These are phyloP conservation scores for Lecanosticta acicola DNA, from an alignment of 2,329 filamentous ascomycete genomes.

Conservation along the genomic window DNA sequence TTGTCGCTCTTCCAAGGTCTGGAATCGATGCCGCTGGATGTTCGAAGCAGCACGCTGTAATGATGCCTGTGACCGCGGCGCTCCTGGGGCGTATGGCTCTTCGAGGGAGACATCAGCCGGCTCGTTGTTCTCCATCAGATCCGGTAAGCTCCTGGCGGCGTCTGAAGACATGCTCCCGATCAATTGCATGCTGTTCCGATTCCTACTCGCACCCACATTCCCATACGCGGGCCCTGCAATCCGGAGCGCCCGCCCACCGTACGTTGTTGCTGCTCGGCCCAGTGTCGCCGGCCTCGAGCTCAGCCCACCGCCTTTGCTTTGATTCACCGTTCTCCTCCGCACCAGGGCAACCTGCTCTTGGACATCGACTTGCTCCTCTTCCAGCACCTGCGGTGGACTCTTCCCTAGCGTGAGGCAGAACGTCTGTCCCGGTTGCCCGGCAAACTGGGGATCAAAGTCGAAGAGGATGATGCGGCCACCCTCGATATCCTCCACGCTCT, in stretches of 20 bases:
- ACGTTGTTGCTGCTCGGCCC: slow-evolving; percentile 32
- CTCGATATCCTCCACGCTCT: slow-evolving; percentile 32
- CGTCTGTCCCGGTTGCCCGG: slow-evolving; percentile 35
- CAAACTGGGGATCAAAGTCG: slow-evolving; percentile 22
- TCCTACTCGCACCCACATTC: slow-evolving; percentile 6
- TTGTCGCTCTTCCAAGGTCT: slow-evolving; percentile 50
- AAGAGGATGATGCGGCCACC: slow-evolving; percentile 35
- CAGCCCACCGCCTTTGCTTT: slow-evolving; percentile 28
- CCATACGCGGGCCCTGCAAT: slow-evolving; percentile 16
- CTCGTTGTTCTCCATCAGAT: slow-evolving; percentile 30
- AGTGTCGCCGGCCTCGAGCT: slow-evolving; percentile 30
- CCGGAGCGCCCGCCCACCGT: slow-evolving; percentile 14
- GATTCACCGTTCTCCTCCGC: slow-evolving; percentile 33
- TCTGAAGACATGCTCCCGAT: slow-evolving; percentile 26
- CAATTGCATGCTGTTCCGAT: slow-evolving; percentile 23
- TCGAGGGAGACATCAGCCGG: slow-evolving; percentile 26
- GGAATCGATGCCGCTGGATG: slow-evolving; percentile 64
- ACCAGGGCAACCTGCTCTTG: slow-evolving; percentile 33
- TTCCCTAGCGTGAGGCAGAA: slow-evolving; percentile 33
- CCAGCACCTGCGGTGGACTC: slow-evolving; percentile 30
- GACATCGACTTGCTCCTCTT: slow-evolving; percentile 32
- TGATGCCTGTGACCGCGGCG: slow-evolving; percentile 30
- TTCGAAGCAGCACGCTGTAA: slow-evolving; percentile 50
- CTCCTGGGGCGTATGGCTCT: slow-evolving; percentile 32
- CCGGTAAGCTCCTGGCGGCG: slow-evolving; percentile 26